phyloP scores from a whole-genome alignment of 2,329 filamentous ascomycete genomes.

The Pseudogymnoascus sp. region DNA sequence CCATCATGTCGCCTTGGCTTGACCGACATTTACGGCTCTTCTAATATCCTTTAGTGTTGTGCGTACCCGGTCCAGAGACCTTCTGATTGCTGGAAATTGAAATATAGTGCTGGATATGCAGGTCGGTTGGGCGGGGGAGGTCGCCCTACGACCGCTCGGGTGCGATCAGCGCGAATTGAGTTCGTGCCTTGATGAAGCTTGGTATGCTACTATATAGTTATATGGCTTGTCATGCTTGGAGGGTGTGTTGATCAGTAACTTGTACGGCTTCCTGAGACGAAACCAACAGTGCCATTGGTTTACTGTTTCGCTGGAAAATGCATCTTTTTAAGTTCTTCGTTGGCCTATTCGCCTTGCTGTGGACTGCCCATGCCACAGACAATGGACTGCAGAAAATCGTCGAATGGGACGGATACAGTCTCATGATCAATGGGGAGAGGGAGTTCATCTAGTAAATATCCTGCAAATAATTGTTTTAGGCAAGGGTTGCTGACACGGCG shows the following conservation, averaged over 20 bases:
- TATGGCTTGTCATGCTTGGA: background rate
- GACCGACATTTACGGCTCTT: background rate
- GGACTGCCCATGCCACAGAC: slow-evolving; percentile 28
- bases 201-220: slow-evolving; percentile 1
- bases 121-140: background rate
- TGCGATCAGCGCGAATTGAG: background rate
- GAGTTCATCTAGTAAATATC: slow-evolving; percentile 37
- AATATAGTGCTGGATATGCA: slow-evolving; percentile 7
- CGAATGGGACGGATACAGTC: slow-evolving; percentile 45
- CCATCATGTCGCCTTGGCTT: background rate
- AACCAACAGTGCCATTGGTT: background rate
- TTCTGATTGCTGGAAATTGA: slow-evolving; percentile 8
- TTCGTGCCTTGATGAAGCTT: slow-evolving; percentile 14
- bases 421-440: slow-evolving; percentile 42
- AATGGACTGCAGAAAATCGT: slow-evolving; percentile 39
- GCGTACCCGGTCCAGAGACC: background rate
- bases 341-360: slow-evolving; percentile 20
- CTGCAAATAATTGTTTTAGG: background rate
- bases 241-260: background rate
- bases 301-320: slow-evolving; percentile 14
- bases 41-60: background rate
- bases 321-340: slow-evolving; percentile 20
- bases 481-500: background rate
- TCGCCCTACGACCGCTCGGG: background rate
- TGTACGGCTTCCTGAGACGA: slow-evolving; percentile 1